Conservation (phyloP, 768 basidiomycete genomes). For the Auriscalpium vulgare region DNA sequence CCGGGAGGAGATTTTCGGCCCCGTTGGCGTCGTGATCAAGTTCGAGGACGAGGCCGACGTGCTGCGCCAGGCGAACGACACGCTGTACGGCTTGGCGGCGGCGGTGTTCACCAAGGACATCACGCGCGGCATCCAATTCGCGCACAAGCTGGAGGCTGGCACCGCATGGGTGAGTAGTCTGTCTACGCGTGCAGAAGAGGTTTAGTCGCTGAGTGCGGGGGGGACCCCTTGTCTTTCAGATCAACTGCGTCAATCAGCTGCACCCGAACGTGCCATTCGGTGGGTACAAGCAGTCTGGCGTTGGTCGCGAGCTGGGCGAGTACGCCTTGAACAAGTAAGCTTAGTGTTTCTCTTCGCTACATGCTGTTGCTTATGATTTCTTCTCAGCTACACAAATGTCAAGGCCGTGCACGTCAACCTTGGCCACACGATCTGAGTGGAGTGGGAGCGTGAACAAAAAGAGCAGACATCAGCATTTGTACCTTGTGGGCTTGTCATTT, state of each 20-base stretch:
- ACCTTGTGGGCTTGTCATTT: too few relatives aligned
- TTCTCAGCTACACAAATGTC: conserved; percentile 41
- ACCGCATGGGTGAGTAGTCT: conserved; percentile 54
- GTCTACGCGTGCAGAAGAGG: not conserved
- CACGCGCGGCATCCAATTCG: conserved; percentile 61
- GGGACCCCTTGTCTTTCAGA: conserved; percentile 17
- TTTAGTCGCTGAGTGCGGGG: not conserved
- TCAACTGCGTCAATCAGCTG: conserved; percentile 36
- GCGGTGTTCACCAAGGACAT: conserved; percentile 80
- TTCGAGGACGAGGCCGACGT: conserved; percentile 59
- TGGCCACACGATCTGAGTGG: conserved; percentile 18
- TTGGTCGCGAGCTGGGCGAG: conserved; percentile 62
- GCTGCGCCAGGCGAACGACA: conserved; percentile 74
- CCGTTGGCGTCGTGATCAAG: conserved; percentile 56
- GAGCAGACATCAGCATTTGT: too few relatives aligned
- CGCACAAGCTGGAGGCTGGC: conserved; percentile 72
- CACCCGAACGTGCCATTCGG: conserved; percentile 54
- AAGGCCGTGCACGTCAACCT: conserved; percentile 57
- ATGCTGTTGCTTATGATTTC: not conserved
- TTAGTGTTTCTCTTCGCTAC: not conserved
- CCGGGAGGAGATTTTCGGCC: conserved; percentile 53
- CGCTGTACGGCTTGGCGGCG: conserved; percentile 76
- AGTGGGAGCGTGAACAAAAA: not conserved
- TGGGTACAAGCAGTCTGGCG: conserved; percentile 67
- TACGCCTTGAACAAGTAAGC: conserved; percentile 48